Evolutionary conservation across 805 yeast genomes (phyloP), one percentile per base, ranked within the genome.

Genomic region (Scheffersomyces stipitis): DNA sequence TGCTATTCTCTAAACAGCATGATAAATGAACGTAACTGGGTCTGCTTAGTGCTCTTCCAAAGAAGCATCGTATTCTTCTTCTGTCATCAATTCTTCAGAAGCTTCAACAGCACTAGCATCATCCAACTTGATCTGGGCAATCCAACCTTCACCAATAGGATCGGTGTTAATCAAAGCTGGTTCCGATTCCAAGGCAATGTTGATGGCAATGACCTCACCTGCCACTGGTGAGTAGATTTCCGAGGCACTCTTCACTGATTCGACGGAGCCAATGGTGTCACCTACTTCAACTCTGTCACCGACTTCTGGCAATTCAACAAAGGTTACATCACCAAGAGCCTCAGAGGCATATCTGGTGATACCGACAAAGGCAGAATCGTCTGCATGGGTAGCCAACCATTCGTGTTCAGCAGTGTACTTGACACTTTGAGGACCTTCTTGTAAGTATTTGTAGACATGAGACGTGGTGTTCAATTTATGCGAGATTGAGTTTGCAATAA

Each of bases 321-420:
- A 93, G 3, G 98, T 95, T 38, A 95, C 95, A 65, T 93, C 99
- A 30, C 99, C 99, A 43, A 93, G 77, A 5, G 98, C 95, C 55
- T 89, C 96, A 15, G 96, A 83, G 14, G 99, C 99, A 59, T 93
- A 90, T 53, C 78, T 80, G 40, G 99, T 89, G 63, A 93, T 88
- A 20, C 99, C 99, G 15, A 91, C 72, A 52, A 82, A 89, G 2
- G 91, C 84, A 29, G 81, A 72, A 42, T 86, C 86, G 63, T 90
- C 96, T 18, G 78, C 76, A 60, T 86, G 95, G 38, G 80, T 73
- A 3, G 96, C 90, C 38, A 93, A 65, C 96, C 97, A 91, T 69
- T 91, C 99, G 70, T 91, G 99, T 57, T 93, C 96, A 36, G 72
- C 65, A 8, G 98, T 87, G 75, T 78, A 90, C 64, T 76, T 80